Percentiles rank a stretch among this genome's conserved stretches.
phyloP scores from a whole-genome alignment of 2,329 filamentous ascomycete species.

The Fusarium sp. region DNA sequence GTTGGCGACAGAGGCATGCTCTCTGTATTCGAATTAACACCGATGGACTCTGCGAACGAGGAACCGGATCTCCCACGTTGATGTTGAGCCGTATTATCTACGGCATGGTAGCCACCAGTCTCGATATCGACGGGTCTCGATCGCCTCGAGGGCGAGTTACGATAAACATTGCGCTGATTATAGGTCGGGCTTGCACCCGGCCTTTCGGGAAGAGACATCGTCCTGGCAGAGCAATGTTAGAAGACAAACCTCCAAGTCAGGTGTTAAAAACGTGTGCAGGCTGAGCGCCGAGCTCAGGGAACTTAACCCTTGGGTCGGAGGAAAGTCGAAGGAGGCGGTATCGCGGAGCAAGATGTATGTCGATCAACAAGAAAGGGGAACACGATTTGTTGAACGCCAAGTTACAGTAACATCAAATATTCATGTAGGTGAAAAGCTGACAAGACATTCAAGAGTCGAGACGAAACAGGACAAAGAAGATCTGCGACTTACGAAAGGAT shows the following conservation, averaged over 20 bases:
- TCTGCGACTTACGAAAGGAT: conserved; percentile 41
- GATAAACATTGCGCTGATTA: conserved; percentile 73
- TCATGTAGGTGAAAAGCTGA: conserved; percentile 6
- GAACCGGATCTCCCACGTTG: conserved; percentile 68
- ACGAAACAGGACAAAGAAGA: conserved; percentile 17
- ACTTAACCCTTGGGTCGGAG: conserved; percentile 27
- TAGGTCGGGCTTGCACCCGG: conserved; percentile 72
- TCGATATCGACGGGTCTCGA: conserved; percentile 77
- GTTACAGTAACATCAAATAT: conserved; percentile 14
- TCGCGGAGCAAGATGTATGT: conserved; percentile 30
- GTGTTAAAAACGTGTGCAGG: conserved; percentile 5
- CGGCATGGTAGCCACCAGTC: conserved; percentile 64
- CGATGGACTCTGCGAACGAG: conserved; percentile 70
- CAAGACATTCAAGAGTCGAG: conserved; percentile 2
- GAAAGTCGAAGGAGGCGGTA: conserved; percentile 9
- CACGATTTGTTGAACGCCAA: conserved; percentile 20
- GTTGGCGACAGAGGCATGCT: conserved; percentile 65
- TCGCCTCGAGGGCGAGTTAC: conserved; percentile 75
- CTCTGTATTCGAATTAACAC: conserved; percentile 68
- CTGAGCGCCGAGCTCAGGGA: conserved; percentile 19
- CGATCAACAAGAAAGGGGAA: conserved; percentile 33
- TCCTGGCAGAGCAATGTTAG: conserved; percentile 50
- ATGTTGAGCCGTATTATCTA: conserved; percentile 57
- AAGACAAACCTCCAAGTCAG: conserved; percentile 9
- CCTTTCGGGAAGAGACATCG: conserved; percentile 73